Base-by-base conservation (phyloP, 2,329 filamentous ascomycete genomes). In the Didymella lethalis region DNA sequence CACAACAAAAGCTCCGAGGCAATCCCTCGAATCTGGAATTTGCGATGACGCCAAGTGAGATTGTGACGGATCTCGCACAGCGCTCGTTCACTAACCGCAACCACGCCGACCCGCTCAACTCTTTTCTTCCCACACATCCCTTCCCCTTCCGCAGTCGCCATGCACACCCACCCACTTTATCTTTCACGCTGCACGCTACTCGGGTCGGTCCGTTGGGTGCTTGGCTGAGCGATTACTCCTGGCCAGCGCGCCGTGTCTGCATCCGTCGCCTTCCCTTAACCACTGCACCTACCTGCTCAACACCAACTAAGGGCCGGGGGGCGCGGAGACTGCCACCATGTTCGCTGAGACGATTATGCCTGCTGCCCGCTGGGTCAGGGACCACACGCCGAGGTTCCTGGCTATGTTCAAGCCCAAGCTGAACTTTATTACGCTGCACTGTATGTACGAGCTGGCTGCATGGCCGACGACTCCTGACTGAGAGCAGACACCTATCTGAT, bases 391-490 rank as follows among this genome's bases (percentile, higher is more conserved):
- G 1, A 63, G 48, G 18, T 58, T 63, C 36, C 48, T 69, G 45
- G 56, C 63, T 32, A 54, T 64, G 7, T 56, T 71, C 26, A 70
- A 85, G 67, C 89, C 87, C 16, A 86, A 88, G 66, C 89, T 93
- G 78, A 93, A 91, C 79, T 96, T 94, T 75, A 93, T 95, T 61
- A 88, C 88, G 1, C 82, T 87, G 16, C 92, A 96, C 72, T 96
- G 90, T 91, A 79, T 46, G 66, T 64, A 43, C 8, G 11, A 10
- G 26, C 2, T 7, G 41, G 14, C n/a, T 6, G 51, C 10, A 23
- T 18, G n/a, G n/a, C 18, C 12, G 36, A 20, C 16, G 41, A n/a
- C 14, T 28, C 11, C 68, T 73, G 29, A 72, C 31, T 2, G 25
- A 14, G 8, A 4, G 23, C 55, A 91, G 89, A 98, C 75, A 83